Conservation (phyloP, 345 rosid genomes). For the Schrenkiella parvula region DNA sequence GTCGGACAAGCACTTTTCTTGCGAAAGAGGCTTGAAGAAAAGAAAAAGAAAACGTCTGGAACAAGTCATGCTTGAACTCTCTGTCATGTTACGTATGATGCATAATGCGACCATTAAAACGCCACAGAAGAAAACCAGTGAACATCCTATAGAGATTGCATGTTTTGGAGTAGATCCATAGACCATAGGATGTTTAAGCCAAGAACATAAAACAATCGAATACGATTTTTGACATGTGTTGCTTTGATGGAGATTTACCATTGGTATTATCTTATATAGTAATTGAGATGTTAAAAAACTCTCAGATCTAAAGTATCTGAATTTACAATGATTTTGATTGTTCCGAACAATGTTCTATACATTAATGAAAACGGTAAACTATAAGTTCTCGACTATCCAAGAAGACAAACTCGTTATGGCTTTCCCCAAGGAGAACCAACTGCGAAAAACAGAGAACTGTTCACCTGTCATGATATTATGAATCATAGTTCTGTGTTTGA, state of each 20-base stretch:
- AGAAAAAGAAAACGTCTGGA: background rate
- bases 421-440: background rate
- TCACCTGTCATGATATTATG: background rate
- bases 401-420: too few species aligned
- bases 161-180: background rate
- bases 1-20: background rate
- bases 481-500: background rate
- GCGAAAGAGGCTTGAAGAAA: background rate
- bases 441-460: background rate
- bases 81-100: background rate
- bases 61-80: background rate
- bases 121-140: background rate
- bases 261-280: too few species aligned
- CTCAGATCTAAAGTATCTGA: background rate
- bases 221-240: too few species aligned
- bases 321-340: background rate
- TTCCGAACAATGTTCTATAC: background rate
- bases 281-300: too few species aligned
- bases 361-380: background rate
- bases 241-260: too few species aligned
- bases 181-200: background rate
- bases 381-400: too few species aligned
- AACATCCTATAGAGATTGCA: background rate
- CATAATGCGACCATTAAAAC: background rate
- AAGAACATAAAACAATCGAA: background rate